phyloP scores from a whole-genome alignment of 2,329 filamentous ascomycete genomes.

The Fusarium solani-melongenae region DNA sequence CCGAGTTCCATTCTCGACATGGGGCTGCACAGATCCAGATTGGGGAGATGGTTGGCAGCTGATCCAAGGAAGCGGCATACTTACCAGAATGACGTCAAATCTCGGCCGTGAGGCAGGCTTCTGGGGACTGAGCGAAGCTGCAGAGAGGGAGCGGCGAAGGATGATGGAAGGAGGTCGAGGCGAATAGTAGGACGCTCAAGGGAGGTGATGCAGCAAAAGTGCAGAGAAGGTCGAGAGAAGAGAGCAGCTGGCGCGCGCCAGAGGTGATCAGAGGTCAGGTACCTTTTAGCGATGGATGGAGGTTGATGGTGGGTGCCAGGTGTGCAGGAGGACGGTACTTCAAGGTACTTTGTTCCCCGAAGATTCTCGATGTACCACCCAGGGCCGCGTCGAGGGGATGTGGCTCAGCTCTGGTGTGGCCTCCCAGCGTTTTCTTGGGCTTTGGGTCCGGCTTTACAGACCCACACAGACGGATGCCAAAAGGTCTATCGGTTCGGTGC shows the following conservation, averaged over 20 bases:
- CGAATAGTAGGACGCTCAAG: not conserved
- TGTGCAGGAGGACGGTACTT: slow-evolving; percentile 11
- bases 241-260: slow-evolving; percentile 4
- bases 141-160: slow-evolving; percentile 9
- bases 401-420: slow-evolving; percentile 41
- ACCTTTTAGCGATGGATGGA: slow-evolving; percentile 28
- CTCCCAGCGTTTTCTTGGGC: slow-evolving; percentile 5
- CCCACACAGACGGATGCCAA: not conserved
- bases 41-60: slow-evolving; percentile 23
- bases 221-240: not conserved
- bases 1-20: slow-evolving; percentile 10
- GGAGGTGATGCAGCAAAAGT: slow-evolving; percentile 3
- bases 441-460: not conserved
- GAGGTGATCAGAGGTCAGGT: slow-evolving; percentile 6
- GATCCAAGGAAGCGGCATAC: slow-evolving; percentile 31
- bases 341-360: slow-evolving; percentile 20
- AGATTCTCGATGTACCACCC: slow-evolving; percentile 4
- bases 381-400: slow-evolving; percentile 38
- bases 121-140: slow-evolving; percentile 6
- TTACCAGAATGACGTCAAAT: slow-evolving; percentile 45
- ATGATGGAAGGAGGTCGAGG: slow-evolving; percentile 6
- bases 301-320: slow-evolving; percentile 7
- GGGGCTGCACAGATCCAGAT: slow-evolving; percentile 17
- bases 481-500: not conserved
- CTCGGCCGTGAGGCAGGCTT: slow-evolving; percentile 6